phyloP scores from a whole-genome alignment of 2,329 filamentous ascomycete species.

The Fusarium brachygibbosum region DNA sequence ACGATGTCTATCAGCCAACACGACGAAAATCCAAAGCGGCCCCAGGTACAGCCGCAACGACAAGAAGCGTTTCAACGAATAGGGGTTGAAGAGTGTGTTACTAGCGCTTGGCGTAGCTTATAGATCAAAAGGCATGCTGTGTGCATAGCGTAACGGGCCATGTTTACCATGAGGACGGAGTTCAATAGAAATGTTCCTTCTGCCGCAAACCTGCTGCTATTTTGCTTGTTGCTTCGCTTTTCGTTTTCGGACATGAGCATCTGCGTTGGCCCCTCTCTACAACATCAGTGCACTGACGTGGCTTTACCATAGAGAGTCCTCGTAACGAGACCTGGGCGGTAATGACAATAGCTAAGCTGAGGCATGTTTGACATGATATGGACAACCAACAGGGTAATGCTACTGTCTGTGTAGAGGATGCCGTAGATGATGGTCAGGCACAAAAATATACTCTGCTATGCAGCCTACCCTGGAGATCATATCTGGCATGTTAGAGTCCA shows the following conservation, averaged over 20 bases:
- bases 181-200: conserved; percentile 13
- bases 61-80: conserved; percentile 42
- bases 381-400: neutral
- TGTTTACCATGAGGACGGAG: conserved; percentile 12
- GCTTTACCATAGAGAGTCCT: neutral
- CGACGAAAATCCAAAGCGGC: conserved; percentile 69
- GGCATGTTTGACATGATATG: neutral
- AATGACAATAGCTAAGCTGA: neutral
- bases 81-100: conserved; percentile 44
- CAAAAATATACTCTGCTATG: neutral
- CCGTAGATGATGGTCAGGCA: neutral
- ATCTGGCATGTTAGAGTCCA: neutral
- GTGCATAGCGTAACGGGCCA: conserved; percentile 16
- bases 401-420: neutral
- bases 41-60: conserved; percentile 40
- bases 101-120: conserved; percentile 17
- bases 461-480: neutral
- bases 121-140: neutral
- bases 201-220: neutral
- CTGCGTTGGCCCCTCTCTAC: neutral
- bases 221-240: neutral
- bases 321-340: neutral
- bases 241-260: neutral
- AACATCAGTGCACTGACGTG: neutral
- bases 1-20: conserved; percentile 90